Conservation (phyloP, 805 yeast genomes). For the Kuraishia piskuri region DNA sequence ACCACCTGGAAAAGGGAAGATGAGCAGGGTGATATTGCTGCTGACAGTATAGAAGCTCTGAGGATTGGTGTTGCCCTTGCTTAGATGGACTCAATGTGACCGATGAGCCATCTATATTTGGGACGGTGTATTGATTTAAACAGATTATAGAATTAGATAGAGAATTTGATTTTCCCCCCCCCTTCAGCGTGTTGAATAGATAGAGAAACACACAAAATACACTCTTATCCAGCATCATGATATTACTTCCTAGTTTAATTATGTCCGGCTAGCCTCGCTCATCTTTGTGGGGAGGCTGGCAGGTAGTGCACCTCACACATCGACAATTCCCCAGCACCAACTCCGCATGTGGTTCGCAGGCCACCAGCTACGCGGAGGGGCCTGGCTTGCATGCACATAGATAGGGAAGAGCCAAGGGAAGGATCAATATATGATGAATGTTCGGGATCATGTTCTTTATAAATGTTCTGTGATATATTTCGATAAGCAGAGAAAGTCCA, state of each 20-base stretch:
- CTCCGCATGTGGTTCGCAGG: not conserved
- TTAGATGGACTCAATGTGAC: not conserved
- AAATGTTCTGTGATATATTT: too few species aligned
- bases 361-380: not conserved
- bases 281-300: not conserved
- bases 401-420: not conserved
- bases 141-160: too few species aligned
- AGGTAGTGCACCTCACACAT: not conserved
- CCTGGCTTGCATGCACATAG: not conserved
- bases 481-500: too few species aligned
- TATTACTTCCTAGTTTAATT: too few species aligned
- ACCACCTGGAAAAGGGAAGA: constrained; percentile 19
- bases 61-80: not conserved
- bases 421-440: too few species aligned
- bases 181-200: too few species aligned
- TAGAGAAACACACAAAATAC: too few species aligned
- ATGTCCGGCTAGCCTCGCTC: not conserved
- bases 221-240: too few species aligned
- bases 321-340: not conserved
- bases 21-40: constrained; percentile 12
- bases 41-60: constrained; percentile 4
- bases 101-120: too few species aligned
- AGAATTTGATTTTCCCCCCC: too few species aligned
- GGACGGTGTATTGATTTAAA: too few species aligned
- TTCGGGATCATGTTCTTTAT: too few species aligned